A percentile compares a stretch with the other conserved stretches of the same genome.
These are phyloP conservation scores for Septoria linicola DNA, from an alignment of 2,329 filamentous ascomycete species.

Conservation along the genomic window DNA sequence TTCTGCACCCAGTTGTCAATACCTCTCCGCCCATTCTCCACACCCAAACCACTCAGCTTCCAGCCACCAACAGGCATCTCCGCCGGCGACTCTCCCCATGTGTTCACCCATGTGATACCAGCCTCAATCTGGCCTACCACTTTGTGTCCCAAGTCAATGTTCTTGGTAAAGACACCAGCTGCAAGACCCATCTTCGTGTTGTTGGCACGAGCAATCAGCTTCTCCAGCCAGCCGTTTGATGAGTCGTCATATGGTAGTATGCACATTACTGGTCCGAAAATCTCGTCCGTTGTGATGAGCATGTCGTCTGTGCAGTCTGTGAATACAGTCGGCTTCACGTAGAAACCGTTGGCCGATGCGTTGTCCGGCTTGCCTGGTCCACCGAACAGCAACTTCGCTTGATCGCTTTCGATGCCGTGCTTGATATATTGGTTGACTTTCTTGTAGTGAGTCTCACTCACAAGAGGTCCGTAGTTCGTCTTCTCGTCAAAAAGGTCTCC, in stretches of 20 bases:
- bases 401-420: slow-evolving; percentile 71
- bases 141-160: slow-evolving; percentile 71
- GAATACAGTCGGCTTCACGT: slow-evolving; percentile 81
- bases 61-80: slow-evolving; percentile 92
- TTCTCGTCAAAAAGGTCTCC: slow-evolving; percentile 68
- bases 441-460: slow-evolving; percentile 69
- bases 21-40: slow-evolving; percentile 80
- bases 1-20: slow-evolving; percentile 81
- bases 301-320: slow-evolving; percentile 81
- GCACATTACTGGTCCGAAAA: slow-evolving; percentile 84
- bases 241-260: slow-evolving; percentile 66
- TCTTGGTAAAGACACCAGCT: slow-evolving; percentile 76
- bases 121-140: slow-evolving; percentile 71
- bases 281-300: slow-evolving; percentile 77
- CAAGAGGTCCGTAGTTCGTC: slow-evolving; percentile 83
- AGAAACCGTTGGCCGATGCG: slow-evolving; percentile 65
- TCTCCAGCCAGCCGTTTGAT: slow-evolving; percentile 54
- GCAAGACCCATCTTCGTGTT: slow-evolving; percentile 74
- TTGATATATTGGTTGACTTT: slow-evolving; percentile 78
- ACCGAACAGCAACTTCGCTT: slow-evolving; percentile 66
- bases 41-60: slow-evolving; percentile 85
- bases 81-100: slow-evolving; percentile 87
- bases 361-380: slow-evolving; percentile 53
- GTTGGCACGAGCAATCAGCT: slow-evolving; percentile 72
- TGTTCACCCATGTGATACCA: slow-evolving; percentile 90